Evolutionary conservation across 108 stramenopile species (phyloP).

Genomic region (Seminavis robusta): DNA sequence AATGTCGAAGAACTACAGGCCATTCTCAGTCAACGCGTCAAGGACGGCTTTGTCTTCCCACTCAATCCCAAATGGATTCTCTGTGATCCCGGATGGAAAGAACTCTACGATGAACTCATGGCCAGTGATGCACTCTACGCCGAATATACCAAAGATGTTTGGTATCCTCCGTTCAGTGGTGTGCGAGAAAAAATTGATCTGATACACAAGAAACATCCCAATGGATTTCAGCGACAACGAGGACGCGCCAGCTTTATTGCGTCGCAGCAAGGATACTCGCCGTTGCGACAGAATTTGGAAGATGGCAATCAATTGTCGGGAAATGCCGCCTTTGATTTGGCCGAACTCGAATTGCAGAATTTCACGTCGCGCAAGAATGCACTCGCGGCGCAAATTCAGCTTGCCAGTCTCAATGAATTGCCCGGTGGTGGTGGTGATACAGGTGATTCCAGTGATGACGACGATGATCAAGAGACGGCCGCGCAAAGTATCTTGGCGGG

Average conservation of each 20-base stretch:
- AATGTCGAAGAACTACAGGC: slow-evolving; percentile 47
- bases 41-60: slow-evolving; percentile 64
- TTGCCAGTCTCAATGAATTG: slow-evolving; percentile 5
- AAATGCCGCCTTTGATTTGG: slow-evolving; percentile 29
- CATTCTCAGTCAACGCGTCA: slow-evolving; percentile 44
- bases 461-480: no score
- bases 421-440: slow-evolving; percentile 2
- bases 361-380: slow-evolving; percentile 14
- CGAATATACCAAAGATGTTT: slow-evolving; percentile 44
- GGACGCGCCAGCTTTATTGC: slow-evolving; percentile 2
- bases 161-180: slow-evolving; percentile 52
- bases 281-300: slow-evolving; percentile 18
- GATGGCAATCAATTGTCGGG: slow-evolving; percentile 18
- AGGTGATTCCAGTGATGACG: no score
- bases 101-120: slow-evolving; percentile 58
- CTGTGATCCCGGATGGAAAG: slow-evolving; percentile 71
- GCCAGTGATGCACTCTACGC: slow-evolving; percentile 36
- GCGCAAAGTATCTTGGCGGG: no score
- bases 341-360: slow-evolving; percentile 27
- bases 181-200: slow-evolving; percentile 56
- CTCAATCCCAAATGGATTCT: slow-evolving; percentile 71
- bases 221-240: slow-evolving; percentile 30
- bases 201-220: slow-evolving; percentile 46
- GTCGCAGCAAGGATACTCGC: slow-evolving; percentile 12
- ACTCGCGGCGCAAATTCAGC: slow-evolving; percentile 14